Evolutionary conservation across 192 early-diverging fungal genomes (phyloP).

Genomic region (Gryganskiella cystojenkinii): DNA sequence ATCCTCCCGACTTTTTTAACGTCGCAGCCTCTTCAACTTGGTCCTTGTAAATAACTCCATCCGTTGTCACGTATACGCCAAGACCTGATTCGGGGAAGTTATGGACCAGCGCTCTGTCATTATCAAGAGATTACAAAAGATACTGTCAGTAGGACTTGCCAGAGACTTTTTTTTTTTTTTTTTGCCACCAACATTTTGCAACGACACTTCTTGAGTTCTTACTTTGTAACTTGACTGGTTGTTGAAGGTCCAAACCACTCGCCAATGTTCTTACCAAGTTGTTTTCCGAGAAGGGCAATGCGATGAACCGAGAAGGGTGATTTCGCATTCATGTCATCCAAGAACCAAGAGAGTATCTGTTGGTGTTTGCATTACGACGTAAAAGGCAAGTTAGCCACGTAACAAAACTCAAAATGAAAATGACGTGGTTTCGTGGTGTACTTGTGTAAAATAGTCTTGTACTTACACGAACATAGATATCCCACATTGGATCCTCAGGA

Average conservation of each 20-base stretch:
- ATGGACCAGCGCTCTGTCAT: conserved; percentile 65
- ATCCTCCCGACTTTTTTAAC: conserved; percentile 54
- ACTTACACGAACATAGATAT: conserved; percentile 57
- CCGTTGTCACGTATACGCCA: conserved; percentile 80
- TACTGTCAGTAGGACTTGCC: background rate
- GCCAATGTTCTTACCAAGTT: conserved; percentile 91
- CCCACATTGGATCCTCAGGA: conserved; percentile 49
- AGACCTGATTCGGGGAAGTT: conserved; percentile 68
- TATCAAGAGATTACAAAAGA: background rate
- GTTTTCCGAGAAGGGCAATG: conserved; percentile 85
- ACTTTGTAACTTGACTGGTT: conserved; percentile 84
- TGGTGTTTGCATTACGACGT: conserved; percentile 17
- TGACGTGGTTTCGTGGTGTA: no score
- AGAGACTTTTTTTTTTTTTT: conserved; percentile 19
- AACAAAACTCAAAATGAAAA: no score
- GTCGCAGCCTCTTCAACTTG: conserved; percentile 67
- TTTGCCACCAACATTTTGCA: no score
- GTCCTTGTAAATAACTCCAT: conserved; percentile 84
- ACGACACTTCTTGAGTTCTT: conserved; percentile 46
- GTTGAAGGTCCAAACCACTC: conserved; percentile 98
- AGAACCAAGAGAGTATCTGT: conserved; percentile 80
- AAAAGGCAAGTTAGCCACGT: background rate
- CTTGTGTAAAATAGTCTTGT: no score
- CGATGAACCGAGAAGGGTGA: conserved; percentile 94
- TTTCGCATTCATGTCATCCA: conserved; percentile 76